Evolutionary conservation across 2,329 filamentous ascomycete genomes (phyloP).

Genomic region (Bipolaris gigantea): DNA sequence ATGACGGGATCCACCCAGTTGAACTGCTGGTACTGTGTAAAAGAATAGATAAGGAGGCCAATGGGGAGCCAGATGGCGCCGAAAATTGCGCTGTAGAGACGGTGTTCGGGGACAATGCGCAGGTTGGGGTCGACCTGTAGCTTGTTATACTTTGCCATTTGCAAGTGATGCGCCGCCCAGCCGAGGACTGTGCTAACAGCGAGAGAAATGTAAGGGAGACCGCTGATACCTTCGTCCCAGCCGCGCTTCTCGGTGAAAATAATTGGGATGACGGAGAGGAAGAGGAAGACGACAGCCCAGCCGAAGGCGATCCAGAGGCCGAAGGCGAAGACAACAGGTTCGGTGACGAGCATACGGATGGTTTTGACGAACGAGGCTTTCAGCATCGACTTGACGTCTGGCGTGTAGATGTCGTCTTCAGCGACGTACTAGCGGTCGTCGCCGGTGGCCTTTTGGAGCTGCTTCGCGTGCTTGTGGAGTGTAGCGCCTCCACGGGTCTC

Average conservation of each 20-base stretch:
- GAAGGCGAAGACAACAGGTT: slow-evolving; percentile 55
- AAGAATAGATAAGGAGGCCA: slow-evolving; percentile 53
- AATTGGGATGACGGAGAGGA: slow-evolving; percentile 47
- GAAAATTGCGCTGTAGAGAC: slow-evolving; percentile 39
- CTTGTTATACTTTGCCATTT: slow-evolving; percentile 55
- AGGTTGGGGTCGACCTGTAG: slow-evolving; percentile 44
- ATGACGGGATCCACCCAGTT: slow-evolving; percentile 55
- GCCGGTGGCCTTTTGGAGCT: slow-evolving; percentile 51
- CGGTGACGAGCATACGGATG: slow-evolving; percentile 53
- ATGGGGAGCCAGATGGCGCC: slow-evolving; percentile 38
- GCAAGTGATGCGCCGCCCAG: slow-evolving; percentile 54
- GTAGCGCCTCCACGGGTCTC: slow-evolving; percentile 51
- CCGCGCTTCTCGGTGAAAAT: slow-evolving; percentile 55
- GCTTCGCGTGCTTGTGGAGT: slow-evolving; percentile 55
- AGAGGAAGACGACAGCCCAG: slow-evolving; percentile 59
- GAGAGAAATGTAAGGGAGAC: slow-evolving; percentile 57
- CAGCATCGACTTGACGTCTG: slow-evolving; percentile 51
- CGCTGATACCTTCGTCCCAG: slow-evolving; percentile 55
- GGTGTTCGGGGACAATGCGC: slow-evolving; percentile 41
- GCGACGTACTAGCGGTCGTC: slow-evolving; percentile 56
- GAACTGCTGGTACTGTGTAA: slow-evolving; percentile 56
- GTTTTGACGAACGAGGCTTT: slow-evolving; percentile 57
- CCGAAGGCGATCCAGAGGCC: slow-evolving; percentile 57
- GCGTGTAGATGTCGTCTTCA: slow-evolving; percentile 56
- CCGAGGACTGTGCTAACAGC: slow-evolving; percentile 54